Conservation (phyloP, 2,329 filamentous ascomycete species). For the Eutypa lata region DNA sequence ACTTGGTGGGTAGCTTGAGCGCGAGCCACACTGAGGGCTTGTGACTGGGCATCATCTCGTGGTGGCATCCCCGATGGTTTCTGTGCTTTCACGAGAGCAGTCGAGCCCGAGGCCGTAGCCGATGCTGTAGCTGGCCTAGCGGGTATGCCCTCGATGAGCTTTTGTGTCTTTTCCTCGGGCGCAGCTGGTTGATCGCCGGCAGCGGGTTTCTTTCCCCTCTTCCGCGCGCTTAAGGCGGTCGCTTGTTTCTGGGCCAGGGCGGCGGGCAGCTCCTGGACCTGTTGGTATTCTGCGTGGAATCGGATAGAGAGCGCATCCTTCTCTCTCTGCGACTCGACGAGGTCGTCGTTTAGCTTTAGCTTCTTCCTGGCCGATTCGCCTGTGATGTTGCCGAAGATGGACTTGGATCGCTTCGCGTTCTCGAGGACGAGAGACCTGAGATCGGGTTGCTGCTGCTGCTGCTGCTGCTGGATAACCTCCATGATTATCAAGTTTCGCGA, state of each 20-base stretch:
- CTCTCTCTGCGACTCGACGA: conserved; percentile 22
- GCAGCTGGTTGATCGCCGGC: conserved; percentile 21
- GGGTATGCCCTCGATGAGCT: conserved; percentile 64
- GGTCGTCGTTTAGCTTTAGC: conserved; percentile 20
- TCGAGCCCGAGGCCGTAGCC: conserved; percentile 22
- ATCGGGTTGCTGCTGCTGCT: conserved; percentile 11
- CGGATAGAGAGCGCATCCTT: conserved; percentile 28
- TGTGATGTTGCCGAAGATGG: conserved; percentile 21
- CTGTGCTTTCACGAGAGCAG: conserved; percentile 33
- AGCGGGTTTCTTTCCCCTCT: conserved; percentile 22
- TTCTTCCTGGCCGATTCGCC: conserved; percentile 24
- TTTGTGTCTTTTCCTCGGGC: conserved; percentile 47
- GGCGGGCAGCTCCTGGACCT: conserved; percentile 25
- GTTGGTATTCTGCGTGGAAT: conserved; percentile 29
- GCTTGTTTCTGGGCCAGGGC: conserved; percentile 35
- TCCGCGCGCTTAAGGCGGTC: conserved; percentile 24
- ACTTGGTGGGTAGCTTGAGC: conserved; percentile 42
- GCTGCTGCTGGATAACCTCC: conserved; percentile 17
- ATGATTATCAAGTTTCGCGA: conserved; percentile 5
- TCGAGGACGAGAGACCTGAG: conserved; percentile 24
- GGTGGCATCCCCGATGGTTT: conserved; percentile 1
- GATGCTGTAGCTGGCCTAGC: conserved; percentile 34
- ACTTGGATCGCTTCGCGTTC: conserved; percentile 28
- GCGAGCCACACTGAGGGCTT: conserved; percentile 28
- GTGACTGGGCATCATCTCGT: conserved; percentile 9